Conservation (phyloP, 768 basidiomycete genomes). For the Hemileccinum rubropunctum region DNA sequence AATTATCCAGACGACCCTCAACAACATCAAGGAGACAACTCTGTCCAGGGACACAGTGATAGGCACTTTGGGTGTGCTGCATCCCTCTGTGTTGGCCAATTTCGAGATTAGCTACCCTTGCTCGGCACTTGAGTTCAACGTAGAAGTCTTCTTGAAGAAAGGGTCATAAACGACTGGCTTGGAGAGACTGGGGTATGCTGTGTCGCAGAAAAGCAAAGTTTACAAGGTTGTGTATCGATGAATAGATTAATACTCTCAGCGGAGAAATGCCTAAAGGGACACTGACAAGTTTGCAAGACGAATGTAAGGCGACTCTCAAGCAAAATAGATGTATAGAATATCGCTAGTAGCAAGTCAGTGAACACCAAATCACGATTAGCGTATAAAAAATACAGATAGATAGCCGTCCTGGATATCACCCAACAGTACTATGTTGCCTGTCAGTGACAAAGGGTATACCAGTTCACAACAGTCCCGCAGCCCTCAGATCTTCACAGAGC, state of each 20-base stretch:
- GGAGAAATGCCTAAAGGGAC: too few species aligned
- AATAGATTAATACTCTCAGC: conserved; percentile 2
- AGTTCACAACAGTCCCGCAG: conserved; percentile 59
- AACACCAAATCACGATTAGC: conserved; percentile 18
- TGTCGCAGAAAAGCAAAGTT: background rate
- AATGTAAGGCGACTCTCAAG: background rate
- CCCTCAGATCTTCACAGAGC: conserved; percentile 57
- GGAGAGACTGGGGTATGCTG: background rate
- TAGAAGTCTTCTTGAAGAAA: conserved; percentile 89
- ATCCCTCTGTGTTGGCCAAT: conserved; percentile 86
- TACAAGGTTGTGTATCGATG: conserved; percentile 1
- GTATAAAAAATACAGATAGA: conserved; percentile 16
- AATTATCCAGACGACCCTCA: conserved; percentile 25
- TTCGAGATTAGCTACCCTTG: conserved; percentile 96
- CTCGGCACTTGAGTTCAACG: conserved; percentile 89
- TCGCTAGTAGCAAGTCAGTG: conserved; percentile 8
- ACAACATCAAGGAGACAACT: conserved; percentile 46
- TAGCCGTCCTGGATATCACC: background rate
- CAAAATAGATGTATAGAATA: conserved; percentile 9
- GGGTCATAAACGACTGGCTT: conserved; percentile 19
- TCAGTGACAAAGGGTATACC: conserved; percentile 1
- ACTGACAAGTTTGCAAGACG: background rate
- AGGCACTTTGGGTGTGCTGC: conserved; percentile 90
- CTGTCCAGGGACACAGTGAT: conserved; percentile 62
- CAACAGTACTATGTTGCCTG: background rate